Conservation (phyloP, 2,329 filamentous ascomycete species). For the Colletotrichum agaves region DNA sequence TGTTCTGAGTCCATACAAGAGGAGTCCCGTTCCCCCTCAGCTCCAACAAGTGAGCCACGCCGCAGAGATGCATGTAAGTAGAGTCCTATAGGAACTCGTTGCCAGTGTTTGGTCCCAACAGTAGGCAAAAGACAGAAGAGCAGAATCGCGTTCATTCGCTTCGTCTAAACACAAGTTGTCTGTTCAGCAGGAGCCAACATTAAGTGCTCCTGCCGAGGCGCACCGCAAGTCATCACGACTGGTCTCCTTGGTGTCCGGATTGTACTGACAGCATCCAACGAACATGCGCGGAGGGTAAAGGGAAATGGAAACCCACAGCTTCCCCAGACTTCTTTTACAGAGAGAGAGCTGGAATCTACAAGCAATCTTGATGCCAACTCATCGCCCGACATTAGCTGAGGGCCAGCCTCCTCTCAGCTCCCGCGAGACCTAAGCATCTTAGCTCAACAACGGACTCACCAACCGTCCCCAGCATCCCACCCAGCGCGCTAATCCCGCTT, state of each 20-base stretch:
- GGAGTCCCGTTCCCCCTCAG: background rate
- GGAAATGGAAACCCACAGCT: background rate
- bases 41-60: slow-evolving; percentile 19
- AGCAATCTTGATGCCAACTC: slow-evolving; percentile 29
- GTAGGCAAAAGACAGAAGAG: background rate
- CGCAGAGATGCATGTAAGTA: slow-evolving; percentile 1
- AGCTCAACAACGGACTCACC: background rate
- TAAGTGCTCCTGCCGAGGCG: too few species aligned
- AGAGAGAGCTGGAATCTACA: background rate
- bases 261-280: background rate
- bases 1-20: background rate
- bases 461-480: background rate
- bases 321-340: too few species aligned
- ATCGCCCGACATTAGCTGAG: slow-evolving; percentile 21
- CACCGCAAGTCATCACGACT: too few species aligned
- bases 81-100: background rate
- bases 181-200: too few species aligned
- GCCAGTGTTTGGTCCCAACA: background rate
- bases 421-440: slow-evolving; percentile 3
- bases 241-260: too few species aligned
- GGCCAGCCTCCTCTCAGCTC: slow-evolving; percentile 18
- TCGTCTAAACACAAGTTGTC: background rate
- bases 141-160: background rate
- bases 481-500: slow-evolving; percentile 47
- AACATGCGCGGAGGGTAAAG: slow-evolving; percentile 5